Evolutionary conservation across 2,329 filamentous ascomycete genomes (phyloP), one percentile per base, ranked within the genome.

Genomic region (Emmonsiellopsis sp.): DNA sequence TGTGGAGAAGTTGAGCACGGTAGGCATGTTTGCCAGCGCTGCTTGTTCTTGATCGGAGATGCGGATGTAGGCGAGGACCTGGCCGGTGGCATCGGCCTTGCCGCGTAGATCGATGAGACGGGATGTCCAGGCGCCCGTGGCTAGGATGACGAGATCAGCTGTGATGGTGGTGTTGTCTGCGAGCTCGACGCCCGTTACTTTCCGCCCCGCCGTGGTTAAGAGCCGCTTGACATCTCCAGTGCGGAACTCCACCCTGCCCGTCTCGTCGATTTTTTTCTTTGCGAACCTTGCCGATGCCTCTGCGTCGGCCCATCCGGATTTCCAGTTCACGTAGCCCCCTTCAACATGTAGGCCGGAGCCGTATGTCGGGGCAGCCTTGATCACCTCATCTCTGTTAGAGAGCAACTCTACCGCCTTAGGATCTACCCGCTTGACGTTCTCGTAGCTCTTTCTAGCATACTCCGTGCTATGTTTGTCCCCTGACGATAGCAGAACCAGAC

Each of bases 111-210:
- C 87, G 53, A 96, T 72, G 21, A 96, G 77, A 1, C 80, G 78
- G 2, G 84, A 81, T 2, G 87, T 88, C 91, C 92, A 97, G 4
- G 92, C 90, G 13, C 92, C 92, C 0, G 90, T 84, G 0, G 92
- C 90, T 2, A 95, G 77, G 53, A 96, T 76, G 36, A 87, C 84
- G 6, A 95, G 76, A 55, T 88, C 86, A 2, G 86, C 87, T 3
- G 70, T 71, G 6, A 88, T 58, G 8, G 65, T 71, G 6, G 68
- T 67, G 1, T 76, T 77, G 56, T 79, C 71, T 2, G 63, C 61
- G 9, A 87, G 72, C 34, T 64, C 62, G 13, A 84, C 75, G 14
- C 83, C 83, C 2, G 62, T 68, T 51, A 67, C 61, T 59, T 63
- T 60, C 42, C 42, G 27, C 39, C 32, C 17, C 13, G 33, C 17